Evolutionary conservation across 371 early-diverging fungal genomes (phyloP).

Genomic region (Umbelopsis sp.): DNA sequence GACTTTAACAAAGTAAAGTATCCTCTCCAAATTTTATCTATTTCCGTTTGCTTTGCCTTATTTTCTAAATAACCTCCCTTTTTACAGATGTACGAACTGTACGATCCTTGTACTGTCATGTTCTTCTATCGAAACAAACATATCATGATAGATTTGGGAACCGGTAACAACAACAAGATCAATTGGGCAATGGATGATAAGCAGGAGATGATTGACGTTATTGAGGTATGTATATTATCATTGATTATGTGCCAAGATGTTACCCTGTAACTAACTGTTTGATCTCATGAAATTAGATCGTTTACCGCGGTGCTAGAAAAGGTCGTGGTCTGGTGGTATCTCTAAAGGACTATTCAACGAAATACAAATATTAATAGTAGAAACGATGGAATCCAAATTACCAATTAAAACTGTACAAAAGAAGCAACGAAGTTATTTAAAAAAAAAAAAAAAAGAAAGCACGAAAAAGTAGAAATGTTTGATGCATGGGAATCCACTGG

Average conservation of each 20-base stretch:
- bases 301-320: constrained; percentile 93
- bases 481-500: not conserved
- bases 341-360: constrained; percentile 96
- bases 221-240: constrained; percentile 58
- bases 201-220: constrained; percentile 87
- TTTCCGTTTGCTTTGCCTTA: no score
- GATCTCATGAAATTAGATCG: constrained; percentile 49
- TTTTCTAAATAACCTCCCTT: not conserved
- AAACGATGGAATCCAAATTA: constrained; percentile 3
- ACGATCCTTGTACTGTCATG: constrained; percentile 96
- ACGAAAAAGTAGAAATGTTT: not conserved
- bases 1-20: constrained; percentile 84
- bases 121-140: constrained; percentile 97
- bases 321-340: constrained; percentile 95
- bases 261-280: not conserved
- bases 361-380: constrained; percentile 82
- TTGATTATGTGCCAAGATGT: no score
- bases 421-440: not conserved
- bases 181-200: constrained; percentile 94
- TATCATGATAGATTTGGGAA: constrained; percentile 98
- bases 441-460: not conserved
- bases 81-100: constrained; percentile 90
- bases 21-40: not conserved
- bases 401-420: constrained; percentile 17
- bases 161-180: constrained; percentile 99